Evolutionary conservation across 2,329 filamentous ascomycete genomes (phyloP), one percentile per base, ranked within the genome.

Genomic region (Fusarium torreyae): DNA sequence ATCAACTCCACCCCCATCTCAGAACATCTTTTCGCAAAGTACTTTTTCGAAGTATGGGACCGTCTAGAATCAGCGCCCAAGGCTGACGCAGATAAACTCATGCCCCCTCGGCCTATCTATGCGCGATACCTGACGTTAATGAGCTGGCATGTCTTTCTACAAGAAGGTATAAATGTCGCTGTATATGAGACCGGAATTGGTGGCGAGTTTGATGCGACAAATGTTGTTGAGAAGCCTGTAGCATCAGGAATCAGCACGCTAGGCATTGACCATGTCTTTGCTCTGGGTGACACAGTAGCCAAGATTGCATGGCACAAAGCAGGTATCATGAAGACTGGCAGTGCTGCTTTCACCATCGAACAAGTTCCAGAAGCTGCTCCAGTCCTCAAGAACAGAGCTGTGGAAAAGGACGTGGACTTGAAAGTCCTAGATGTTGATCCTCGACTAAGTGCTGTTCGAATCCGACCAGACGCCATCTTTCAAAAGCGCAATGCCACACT

Each of bases 281-380:
- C 85, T 20, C 83, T 93, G 2, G 91, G 91, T 6, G 78, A 84
- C 18, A 91, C 88, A 0, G 80, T 92, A 13, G 87, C 87, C 33
- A 84, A 88, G 77, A 92, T 93, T 66, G 89, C 91, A 0, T 92
- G 91, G 91, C 89, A 93, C 78, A 93, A 93, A 78, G 88, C 89
- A 2, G 91, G 91, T 2, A 90, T 93, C 59, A 88, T 92, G 81
- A 92, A 92, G 78, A 57, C 75, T 1, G 87, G 86, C 1, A 82
- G 83, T 11, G 83, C 85, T 18, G 88, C 88, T 4, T 91, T 91
- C 50, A 88, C 87, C 0, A 80, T 88, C 6, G 78, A 83, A 28
- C 89, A 91, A 75, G 77, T 83, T 0, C 76, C 81, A 3, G 80
- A 75, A 3, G 84, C 83, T 2, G 76, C 80, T 14, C 72, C 78